Evolutionary conservation across 352 stramenopile genomes (phyloP).

Genomic region (Blastocystis sp.): DNA sequence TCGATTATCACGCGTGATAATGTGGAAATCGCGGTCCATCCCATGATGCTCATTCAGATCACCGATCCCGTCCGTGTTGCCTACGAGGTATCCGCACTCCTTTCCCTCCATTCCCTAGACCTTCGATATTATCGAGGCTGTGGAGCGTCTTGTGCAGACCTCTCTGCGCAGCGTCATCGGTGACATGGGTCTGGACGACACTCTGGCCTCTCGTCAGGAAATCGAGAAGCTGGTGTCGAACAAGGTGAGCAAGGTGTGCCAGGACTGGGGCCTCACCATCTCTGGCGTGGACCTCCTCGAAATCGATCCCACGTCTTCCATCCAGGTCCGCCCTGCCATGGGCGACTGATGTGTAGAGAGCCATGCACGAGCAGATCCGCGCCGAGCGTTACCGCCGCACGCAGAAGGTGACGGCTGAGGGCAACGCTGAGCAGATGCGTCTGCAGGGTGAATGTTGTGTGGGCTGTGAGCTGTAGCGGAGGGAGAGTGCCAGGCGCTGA

Average conservation of each 20-base stretch:
- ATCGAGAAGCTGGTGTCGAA: conserved; percentile 71
- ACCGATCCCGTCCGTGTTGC: conserved; percentile 71
- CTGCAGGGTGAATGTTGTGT: conserved; percentile 36
- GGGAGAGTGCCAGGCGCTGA: conserved; percentile 70
- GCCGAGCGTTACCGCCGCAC: conserved; percentile 71
- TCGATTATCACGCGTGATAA: conserved; percentile 73
- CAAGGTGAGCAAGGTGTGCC: conserved; percentile 71
- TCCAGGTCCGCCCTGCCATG: conserved; percentile 17
- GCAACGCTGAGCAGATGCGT: conserved; percentile 69
- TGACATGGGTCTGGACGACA: conserved; percentile 73
- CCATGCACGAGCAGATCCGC: conserved; percentile 72
- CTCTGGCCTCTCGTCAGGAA: conserved; percentile 72
- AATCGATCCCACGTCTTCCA: conserved; percentile 69
- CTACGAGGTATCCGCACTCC: conserved; percentile 65
- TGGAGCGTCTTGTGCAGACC: conserved; percentile 72
- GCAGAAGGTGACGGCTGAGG: conserved; percentile 71
- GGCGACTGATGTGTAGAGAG: conserved; percentile 32
- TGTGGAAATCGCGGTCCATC: conserved; percentile 72
- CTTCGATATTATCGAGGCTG: conserved; percentile 70
- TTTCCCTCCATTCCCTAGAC: conserved; percentile 47
- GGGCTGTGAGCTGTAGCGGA: conserved; percentile 60
- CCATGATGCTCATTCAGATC: conserved; percentile 71
- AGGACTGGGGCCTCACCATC: conserved; percentile 72
- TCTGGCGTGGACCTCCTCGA: conserved; percentile 71
- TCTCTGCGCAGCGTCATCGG: conserved; percentile 72